Conservation (phyloP, 257 asterid genomes). For the Solanum sejunctum region DNA sequence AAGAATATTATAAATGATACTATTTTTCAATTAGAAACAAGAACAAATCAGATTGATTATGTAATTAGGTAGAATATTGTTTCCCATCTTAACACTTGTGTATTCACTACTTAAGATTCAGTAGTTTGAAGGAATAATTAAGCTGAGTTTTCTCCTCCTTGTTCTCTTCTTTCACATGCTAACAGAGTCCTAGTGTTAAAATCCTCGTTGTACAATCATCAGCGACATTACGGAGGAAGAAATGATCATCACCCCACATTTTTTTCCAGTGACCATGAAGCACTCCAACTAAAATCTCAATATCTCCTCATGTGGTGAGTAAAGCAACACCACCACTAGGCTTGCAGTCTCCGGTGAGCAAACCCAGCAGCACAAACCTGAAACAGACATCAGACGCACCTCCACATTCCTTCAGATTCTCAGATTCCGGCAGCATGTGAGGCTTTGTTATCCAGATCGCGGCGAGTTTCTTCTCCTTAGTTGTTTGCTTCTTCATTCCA, state of each 20-base stretch:
- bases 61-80: not conserved
- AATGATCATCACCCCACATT: not conserved
- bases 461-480: not conserved
- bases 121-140: not conserved
- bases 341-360: not conserved
- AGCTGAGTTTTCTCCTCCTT: not conserved
- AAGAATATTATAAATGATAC: not conserved
- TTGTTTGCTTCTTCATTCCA: not conserved
- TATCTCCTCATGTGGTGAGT: not conserved
- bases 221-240: not conserved
- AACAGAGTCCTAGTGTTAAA: not conserved
- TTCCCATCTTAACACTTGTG: not conserved
- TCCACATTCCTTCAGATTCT: not conserved
- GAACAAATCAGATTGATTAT: not conserved
- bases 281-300: not conserved
- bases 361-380: not conserved
- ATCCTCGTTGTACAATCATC: not conserved
- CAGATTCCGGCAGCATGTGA: not conserved
- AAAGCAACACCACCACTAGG: not conserved
- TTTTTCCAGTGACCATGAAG: not conserved
- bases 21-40: not conserved
- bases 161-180: not conserved
- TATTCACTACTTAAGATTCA: not conserved
- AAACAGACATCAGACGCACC: not conserved
- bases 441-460: not conserved